A percentile compares a stretch with the other conserved stretches of the same genome.
phyloP scores from a whole-genome alignment of 768 basidiomycete species.

The Chlorophyllum brunneum region DNA sequence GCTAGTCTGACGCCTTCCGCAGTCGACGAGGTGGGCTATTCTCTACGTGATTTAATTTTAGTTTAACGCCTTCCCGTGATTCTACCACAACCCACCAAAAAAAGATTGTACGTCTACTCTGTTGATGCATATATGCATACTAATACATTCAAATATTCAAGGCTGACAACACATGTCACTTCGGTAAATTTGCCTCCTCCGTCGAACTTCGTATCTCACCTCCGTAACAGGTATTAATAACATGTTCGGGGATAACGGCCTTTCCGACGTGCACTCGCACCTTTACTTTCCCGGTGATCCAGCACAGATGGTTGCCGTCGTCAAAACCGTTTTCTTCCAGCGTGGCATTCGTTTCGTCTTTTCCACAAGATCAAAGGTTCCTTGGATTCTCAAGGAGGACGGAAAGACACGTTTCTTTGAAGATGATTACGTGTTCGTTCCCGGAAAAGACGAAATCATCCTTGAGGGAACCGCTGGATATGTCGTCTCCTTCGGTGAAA shows the following conservation, averaged over 20 bases:
- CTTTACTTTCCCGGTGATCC: constrained; percentile 89
- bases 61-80: background rate
- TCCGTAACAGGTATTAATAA: constrained; percentile 76
- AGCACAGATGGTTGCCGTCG: constrained; percentile 73
- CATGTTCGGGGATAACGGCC: constrained; percentile 86
- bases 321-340: constrained; percentile 79
- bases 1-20: constrained; percentile 9
- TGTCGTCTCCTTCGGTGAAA: constrained; percentile 83
- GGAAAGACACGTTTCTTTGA: constrained; percentile 64
- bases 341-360: constrained; percentile 82
- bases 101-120: constrained; percentile 27
- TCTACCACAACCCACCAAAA: background rate
- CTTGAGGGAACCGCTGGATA: constrained; percentile 76
- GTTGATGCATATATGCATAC: background rate
- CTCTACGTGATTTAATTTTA: background rate
- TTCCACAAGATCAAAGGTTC: constrained; percentile 87
- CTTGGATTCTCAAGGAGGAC: constrained; percentile 78
- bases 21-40: constrained; percentile 58
- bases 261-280: constrained; percentile 72
- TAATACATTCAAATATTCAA: constrained; percentile 12
- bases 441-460: constrained; percentile 83
- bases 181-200: constrained; percentile 22
- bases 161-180: constrained; percentile 51
- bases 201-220: constrained; percentile 20
- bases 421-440: constrained; percentile 71